A percentile compares a stretch with the other conserved stretches of the same genome.
phyloP scores from a whole-genome alignment of 1,284 basidiomycete species.

The Phlebopus sp. region DNA sequence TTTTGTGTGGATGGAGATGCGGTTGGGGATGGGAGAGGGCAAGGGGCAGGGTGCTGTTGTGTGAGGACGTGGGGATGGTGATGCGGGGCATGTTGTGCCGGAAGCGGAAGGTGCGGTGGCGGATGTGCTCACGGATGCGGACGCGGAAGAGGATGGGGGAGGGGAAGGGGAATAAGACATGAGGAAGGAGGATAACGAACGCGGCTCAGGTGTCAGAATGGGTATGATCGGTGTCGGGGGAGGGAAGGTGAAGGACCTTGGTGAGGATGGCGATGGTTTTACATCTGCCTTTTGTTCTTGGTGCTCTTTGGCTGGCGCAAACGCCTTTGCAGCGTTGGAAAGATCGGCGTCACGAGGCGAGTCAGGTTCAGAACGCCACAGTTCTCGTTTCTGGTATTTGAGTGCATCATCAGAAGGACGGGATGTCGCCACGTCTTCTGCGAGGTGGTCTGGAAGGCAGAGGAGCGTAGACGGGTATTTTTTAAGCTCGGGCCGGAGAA shows the following conservation, averaged over 20 bases:
- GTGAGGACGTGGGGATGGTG: not conserved
- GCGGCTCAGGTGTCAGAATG: constrained; percentile 73
- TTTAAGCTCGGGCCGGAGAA: constrained; percentile 29
- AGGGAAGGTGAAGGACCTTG: constrained; percentile 1
- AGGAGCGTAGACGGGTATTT: constrained; percentile 24
- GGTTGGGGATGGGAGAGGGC: too few relatives aligned
- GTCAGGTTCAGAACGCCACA: constrained; percentile 23
- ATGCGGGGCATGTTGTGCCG: too few relatives aligned
- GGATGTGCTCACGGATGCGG: too few relatives aligned
- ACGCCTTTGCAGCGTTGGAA: not conserved
- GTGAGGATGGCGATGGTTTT: not conserved
- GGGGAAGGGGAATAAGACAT: constrained; percentile 30
- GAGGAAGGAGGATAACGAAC: constrained; percentile 67
- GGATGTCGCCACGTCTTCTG: not conserved
- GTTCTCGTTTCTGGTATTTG: not conserved
- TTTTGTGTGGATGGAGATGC: constrained; percentile 68
- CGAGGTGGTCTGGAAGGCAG: constrained; percentile 24
- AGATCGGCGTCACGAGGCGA: constrained; percentile 37
- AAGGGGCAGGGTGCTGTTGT: not conserved
- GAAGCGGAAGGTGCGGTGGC: too few relatives aligned
- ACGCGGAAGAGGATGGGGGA: too few relatives aligned
- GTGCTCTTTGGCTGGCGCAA: not conserved
- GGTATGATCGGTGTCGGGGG: constrained; percentile 77
- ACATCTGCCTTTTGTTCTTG: not conserved
- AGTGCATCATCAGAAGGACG: not conserved